A percentile compares a stretch with the other conserved stretches of the same genome.
Evolutionary conservation across 2,329 filamentous ascomycete species (phyloP).

Genomic region (Paecilomyces formosus): DNA sequence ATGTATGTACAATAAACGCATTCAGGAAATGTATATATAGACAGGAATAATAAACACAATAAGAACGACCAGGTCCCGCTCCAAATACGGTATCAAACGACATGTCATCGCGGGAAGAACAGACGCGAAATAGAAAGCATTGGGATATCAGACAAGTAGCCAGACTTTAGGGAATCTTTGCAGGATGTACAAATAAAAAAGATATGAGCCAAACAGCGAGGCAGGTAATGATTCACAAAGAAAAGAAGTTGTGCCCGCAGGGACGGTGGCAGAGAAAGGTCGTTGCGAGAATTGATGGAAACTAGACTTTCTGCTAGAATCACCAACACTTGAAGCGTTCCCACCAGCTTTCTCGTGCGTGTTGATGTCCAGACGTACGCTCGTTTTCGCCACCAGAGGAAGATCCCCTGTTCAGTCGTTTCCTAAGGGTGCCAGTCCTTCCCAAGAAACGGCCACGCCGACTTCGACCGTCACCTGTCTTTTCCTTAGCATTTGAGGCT

Average conservation of each 20-base stretch:
- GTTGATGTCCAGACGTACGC: not conserved
- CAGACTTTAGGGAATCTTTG: not conserved
- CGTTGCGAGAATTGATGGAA: not conserved
- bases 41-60: not conserved
- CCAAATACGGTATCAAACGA: not conserved
- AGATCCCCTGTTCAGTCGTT: not conserved
- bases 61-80: not conserved
- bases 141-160: not conserved
- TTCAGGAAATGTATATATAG: not conserved
- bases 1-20: not conserved
- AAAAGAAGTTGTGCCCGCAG: not conserved
- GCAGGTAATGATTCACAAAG: not conserved
- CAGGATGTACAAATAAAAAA: not conserved
- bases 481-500: slow-evolving; percentile 3
- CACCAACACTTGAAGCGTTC: not conserved
- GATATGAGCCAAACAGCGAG: not conserved
- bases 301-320: not conserved
- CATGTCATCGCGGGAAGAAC: not conserved
- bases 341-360: not conserved
- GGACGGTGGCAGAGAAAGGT: not conserved
- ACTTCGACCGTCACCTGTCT: not conserved
- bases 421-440: not conserved
- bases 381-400: not conserved
- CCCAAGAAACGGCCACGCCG: not conserved
- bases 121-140: not conserved